These are phyloP conservation scores for Aschersonia sp. DNA, from an alignment of 2,329 filamentous ascomycete species.

Conservation along the genomic window DNA sequence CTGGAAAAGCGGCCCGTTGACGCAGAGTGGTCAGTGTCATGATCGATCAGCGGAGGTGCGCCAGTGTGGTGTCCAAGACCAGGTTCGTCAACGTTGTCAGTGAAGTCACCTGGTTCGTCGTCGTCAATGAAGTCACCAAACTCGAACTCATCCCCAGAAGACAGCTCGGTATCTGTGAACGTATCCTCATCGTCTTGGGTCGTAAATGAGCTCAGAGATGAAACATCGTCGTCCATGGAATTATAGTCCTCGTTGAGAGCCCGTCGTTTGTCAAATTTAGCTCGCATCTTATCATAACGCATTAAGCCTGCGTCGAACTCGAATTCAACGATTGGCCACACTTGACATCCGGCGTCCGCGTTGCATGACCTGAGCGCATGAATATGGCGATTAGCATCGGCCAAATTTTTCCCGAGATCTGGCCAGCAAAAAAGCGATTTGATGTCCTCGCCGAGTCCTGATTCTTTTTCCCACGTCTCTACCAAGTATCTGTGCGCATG, in stretches of 20 bases:
- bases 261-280: constrained; percentile 7
- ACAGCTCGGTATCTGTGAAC: constrained; percentile 6
- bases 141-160: constrained; percentile 18
- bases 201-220: not conserved
- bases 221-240: constrained; percentile 2
- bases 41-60: not conserved
- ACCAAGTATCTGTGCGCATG: constrained; percentile 12
- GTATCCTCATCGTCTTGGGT: constrained; percentile 3
- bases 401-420: constrained; percentile 13
- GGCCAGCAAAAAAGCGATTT: constrained; percentile 18
- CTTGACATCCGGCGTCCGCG: constrained; percentile 1
- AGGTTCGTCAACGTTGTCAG: constrained; percentile 6
- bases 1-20: constrained; percentile 1
- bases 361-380: constrained; percentile 3
- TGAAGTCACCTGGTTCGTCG: constrained; percentile 9
- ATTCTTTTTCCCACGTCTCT: constrained; percentile 11
- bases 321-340: constrained; percentile 19
- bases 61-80: not conserved
- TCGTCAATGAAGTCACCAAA: constrained; percentile 24
- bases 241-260: constrained; percentile 1
- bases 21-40: too few relatives aligned
- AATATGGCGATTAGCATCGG: constrained; percentile 14
- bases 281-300: too few relatives aligned
- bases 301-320: constrained; percentile 7
- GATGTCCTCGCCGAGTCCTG: constrained; percentile 11